Base-by-base conservation (phyloP, 176 grass and related monocot genomes). In the Guadua angustifolia region DNA sequence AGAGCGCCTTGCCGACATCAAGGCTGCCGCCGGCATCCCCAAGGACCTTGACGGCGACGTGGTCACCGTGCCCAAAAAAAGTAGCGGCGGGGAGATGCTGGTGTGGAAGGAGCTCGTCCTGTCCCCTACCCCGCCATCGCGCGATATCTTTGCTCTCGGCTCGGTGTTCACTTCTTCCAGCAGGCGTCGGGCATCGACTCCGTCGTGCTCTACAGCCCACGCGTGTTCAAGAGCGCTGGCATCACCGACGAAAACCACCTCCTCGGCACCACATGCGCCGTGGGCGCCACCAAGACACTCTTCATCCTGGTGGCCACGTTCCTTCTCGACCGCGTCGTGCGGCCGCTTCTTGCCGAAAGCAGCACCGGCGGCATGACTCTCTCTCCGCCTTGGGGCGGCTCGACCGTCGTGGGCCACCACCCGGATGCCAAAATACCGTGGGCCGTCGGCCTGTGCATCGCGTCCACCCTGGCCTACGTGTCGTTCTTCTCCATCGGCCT, bases 101-200 rank as follows among this genome's bases (percentile, higher is more conserved):
- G 88, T 94, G 43, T 94, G 93, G 93, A 94, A 77, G 82, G 87
- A 94, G 84, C 87, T 94, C 69, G 69, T 94, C 46, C 21, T 94
- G 39, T 59, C 51, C 11, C 82, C 93, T 3, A 36, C 36, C 56
- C 90, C 87, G 4, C 77, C 14, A 86, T n/a, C n/a, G n/a, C n/a
- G n/a, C n/a, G n/a, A n/a, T n/a, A n/a, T n/a, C n/a, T n/a, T n/a
- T n/a, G 24, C 68, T 94, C 6, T 61, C 93, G 0, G 90, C 77
- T 89, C 0, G 90, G 87, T 36, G 33, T 92, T 33, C 85, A 93
- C 17, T 84, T 95, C 86, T 93, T 95, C 88, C 88, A 90, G 80
- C 88, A 89, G 67, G 84, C 90, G 4, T 91, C 88, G 0, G 88
- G 93, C 38, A 87, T 87, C 62, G 91, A 96, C 68, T 89, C 86